Evolutionary conservation across 1,139 yeast genomes (phyloP), one percentile per base, ranked within the genome.

Genomic region (Groenewaldozyma auringiensis): DNA sequence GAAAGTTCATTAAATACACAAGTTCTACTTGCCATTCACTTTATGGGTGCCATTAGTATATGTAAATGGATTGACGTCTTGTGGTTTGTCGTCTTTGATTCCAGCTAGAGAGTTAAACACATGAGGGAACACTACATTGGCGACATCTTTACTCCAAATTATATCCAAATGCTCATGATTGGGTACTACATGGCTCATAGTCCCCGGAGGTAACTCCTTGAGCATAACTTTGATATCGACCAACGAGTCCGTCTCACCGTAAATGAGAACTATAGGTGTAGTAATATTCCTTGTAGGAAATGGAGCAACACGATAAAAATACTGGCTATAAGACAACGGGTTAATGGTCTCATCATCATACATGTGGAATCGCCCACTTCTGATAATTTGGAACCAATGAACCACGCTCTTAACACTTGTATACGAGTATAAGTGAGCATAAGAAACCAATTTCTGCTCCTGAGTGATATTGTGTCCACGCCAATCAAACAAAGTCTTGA

Each of bases 381-480:
- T 71, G 52, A 89, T 83, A 47, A 89, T 87, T 65, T 89, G 97
- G 62, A 89, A 89, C 97, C 97, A 89, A 65, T 89, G 97, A 32
- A 88, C 96, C 42, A 87, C 92, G 21, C 86, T 79, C 64, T 89
- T 89, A 40, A 88, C 96, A 2, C 94, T 81, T 0, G 97, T 87
- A 21, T 94, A 84, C 1, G 95, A 84, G 66, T 88, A 89, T 45
- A 89, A 68, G 63, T 89, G 96, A 21, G 86, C 79, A 63, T 85
- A 89, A 34, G 87, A 76, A 27, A 85, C 76, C 45, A 81, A 65
- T 59, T 88, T 88, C 63, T 88, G 96, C 43, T 78, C 67, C 51
- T 75, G 71, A 27, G 79, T 67, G 53, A 89, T 89, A 63, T 89
- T 85, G 3, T 55, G 43, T 13, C 89, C 75, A 45, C 70, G 72